Evolutionary conservation across 73 alveolate genomes (phyloP).

Genomic region (Uronychia binucleata): DNA sequence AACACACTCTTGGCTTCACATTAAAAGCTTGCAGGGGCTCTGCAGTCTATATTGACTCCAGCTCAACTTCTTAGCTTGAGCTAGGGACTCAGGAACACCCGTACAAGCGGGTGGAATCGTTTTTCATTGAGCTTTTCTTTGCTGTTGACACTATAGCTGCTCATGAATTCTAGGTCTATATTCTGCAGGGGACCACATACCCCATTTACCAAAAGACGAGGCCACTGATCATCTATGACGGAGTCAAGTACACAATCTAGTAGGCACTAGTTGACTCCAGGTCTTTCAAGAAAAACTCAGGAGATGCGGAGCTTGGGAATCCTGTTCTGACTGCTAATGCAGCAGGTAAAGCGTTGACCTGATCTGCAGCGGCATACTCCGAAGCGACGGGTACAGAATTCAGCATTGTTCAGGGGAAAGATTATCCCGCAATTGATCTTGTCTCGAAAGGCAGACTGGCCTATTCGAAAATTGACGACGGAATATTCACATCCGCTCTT

Average conservation of each 20-base stretch:
- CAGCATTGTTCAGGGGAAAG: neutral
- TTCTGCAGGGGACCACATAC: neutral
- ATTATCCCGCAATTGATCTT: neutral
- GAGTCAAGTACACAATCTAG: neutral
- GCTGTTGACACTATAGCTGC: neutral
- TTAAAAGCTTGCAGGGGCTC: no score
- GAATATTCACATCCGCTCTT: neutral
- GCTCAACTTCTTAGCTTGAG: neutral
- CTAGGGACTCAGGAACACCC: neutral
- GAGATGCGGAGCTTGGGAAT: neutral
- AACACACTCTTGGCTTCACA: no score
- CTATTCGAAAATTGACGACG: neutral
- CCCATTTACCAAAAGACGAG: neutral
- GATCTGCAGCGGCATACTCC: neutral
- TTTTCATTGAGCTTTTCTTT: neutral
- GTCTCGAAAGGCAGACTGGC: neutral
- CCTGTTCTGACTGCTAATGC: neutral
- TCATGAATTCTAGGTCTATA: neutral
- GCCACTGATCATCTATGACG: neutral
- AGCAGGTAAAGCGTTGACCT: neutral
- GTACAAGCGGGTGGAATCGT: neutral
- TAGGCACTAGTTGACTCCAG: neutral
- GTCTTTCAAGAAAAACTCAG: neutral
- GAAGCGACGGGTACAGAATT: neutral
- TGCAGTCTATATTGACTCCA: neutral